Evolutionary conservation across 139 green algal species (phyloP), one percentile per base, ranked within the genome.

Genomic region (Chlamydomonas sp.): DNA sequence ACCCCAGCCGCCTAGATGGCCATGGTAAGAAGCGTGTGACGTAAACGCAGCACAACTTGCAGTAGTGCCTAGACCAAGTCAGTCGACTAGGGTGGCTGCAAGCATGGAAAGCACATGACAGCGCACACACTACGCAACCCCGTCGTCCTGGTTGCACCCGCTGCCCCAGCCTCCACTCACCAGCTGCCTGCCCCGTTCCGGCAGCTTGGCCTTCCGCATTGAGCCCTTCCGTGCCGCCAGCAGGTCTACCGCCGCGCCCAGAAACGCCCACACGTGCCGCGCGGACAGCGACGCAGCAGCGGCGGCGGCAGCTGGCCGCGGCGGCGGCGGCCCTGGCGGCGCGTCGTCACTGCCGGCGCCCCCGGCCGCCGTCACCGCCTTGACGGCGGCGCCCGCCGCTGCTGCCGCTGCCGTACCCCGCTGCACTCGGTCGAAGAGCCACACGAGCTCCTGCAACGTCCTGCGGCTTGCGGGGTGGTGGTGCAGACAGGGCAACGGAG

Each of bases 231-330:
- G 67, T 5, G 9, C 57, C 49, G 58, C 69, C 71, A 86, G 61
- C 61, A 73, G 59, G 20, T 72, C 31, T 61, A 15, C 82, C n/a
- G 82, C 82, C 7, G 67, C 71, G 60, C n/a, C 82, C 82, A 86
- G 82, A n/a, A 86, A 86, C 82, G 68, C 63, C 82, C 82, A 86
- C 82, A 86, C 82, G 4, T 66, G 20, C 12, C 49, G 8, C 2
- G 82, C 61, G 10, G 82, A 61, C 59, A 86, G 82, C 18, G 57
- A 10, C 61, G 76, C 59, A 67, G 49, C 58, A 0, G 5, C 76
- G 2, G 76, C 20, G 9, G 64, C n/a, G 7, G 78, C 67, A 17
- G 67, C 77, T 63, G 63, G 64, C 8, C 63, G 63, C 5, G 12
- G 78, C 20, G n/a, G 10, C 64, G 31, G 16, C 66, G 9, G 10